A percentile compares a stretch with the other conserved stretches of the same genome.
Evolutionary conservation across 2,329 filamentous ascomycete species (phyloP).

Genomic region (Penicillium sp.): DNA sequence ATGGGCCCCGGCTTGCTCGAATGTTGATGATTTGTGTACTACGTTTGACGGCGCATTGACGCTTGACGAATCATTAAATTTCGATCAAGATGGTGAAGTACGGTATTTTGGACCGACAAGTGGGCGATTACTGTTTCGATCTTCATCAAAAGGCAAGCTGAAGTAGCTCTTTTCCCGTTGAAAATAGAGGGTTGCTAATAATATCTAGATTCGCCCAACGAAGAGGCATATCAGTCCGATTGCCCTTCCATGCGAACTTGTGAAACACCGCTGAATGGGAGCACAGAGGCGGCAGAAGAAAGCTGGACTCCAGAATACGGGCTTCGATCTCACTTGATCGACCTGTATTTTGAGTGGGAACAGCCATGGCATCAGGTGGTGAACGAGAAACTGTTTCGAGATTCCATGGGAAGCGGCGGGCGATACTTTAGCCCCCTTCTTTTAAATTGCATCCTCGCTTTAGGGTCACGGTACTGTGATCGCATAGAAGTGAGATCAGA

Average conservation of each 20-base stretch:
- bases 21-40: conserved; percentile 23
- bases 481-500: conserved; percentile 32
- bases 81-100: conserved; percentile 38
- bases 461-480: conserved; percentile 38
- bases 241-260: neutral
- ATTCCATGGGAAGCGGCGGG: conserved; percentile 27
- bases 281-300: conserved; percentile 1
- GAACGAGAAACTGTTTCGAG: conserved; percentile 38
- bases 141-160: conserved; percentile 13
- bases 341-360: conserved; percentile 42
- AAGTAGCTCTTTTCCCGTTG: neutral
- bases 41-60: conserved; percentile 36
- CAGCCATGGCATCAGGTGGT: conserved; percentile 41
- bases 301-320: conserved; percentile 21
- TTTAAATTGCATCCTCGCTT: conserved; percentile 37
- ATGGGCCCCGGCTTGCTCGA: conserved; percentile 1
- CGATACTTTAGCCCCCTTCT: conserved; percentile 36
- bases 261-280: neutral
- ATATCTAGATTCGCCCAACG: conserved; percentile 8
- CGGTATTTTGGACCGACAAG: conserved; percentile 41
- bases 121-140: conserved; percentile 36
- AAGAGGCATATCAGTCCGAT: conserved; percentile 12
- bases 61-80: conserved; percentile 39
- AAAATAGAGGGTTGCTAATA: neutral
- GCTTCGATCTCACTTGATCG: conserved; percentile 33